Evolutionary conservation across 2,329 filamentous ascomycete genomes (phyloP).

Genomic region (Neophaeococcomyces mojaviensis): DNA sequence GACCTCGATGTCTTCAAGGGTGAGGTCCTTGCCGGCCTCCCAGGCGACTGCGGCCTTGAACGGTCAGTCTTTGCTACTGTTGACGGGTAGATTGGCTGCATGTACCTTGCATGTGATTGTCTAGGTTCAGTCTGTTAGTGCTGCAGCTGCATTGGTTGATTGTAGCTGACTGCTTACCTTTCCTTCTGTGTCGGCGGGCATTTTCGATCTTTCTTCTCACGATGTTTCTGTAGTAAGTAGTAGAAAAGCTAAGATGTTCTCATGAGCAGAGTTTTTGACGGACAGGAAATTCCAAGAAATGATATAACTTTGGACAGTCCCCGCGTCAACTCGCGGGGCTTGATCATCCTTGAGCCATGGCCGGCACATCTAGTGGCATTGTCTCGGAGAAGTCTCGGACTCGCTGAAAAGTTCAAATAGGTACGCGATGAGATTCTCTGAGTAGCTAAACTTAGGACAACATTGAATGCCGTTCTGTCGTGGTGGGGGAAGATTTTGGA

Average conservation of each 20-base stretch:
- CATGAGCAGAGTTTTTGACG: neutral
- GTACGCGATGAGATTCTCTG: too few species aligned
- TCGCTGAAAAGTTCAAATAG: neutral
- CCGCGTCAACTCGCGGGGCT: slow-evolving; percentile 4
- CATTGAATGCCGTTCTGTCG: too few species aligned
- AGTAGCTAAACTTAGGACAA: too few species aligned
- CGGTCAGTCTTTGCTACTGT: slow-evolving; percentile 9
- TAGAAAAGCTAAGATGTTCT: neutral
- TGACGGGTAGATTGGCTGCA: neutral
- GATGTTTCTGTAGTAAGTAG: neutral
- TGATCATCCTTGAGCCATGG: too few species aligned
- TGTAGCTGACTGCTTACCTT: slow-evolving; percentile 17
- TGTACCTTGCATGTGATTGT: slow-evolving; percentile 80
- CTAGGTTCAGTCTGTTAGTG: slow-evolving; percentile 38
- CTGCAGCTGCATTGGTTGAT: slow-evolving; percentile 7
- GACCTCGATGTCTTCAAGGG: slow-evolving; percentile 88
- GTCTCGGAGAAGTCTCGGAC: slow-evolving; percentile 2
- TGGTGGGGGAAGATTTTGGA: too few species aligned
- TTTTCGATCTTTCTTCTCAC: slow-evolving; percentile 10
- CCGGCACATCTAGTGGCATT: neutral
- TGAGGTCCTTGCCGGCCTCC: slow-evolving; percentile 86
- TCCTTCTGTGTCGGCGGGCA: slow-evolving; percentile 22
- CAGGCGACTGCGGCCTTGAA: slow-evolving; percentile 82
- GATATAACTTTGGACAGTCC: neutral
- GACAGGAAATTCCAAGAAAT: neutral